These are phyloP conservation scores for Bryum argenteum DNA, from an alignment of 225 moss, liverwort and hornwort species.

Conservation along the genomic window DNA sequence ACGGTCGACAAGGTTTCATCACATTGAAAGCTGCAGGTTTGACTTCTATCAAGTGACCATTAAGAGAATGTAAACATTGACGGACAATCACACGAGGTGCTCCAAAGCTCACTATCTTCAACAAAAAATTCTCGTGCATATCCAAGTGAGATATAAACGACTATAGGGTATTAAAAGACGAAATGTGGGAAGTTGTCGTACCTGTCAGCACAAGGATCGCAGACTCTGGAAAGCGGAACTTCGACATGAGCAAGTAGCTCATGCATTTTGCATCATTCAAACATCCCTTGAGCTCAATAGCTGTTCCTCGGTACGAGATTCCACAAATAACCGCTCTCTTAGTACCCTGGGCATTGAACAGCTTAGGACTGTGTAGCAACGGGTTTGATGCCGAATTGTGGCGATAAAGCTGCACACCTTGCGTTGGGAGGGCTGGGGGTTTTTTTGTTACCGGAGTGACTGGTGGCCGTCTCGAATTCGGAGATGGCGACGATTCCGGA, in stretches of 20 bases:
- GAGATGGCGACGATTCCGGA: slow-evolving; percentile 15
- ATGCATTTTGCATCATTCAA: slow-evolving; percentile 96
- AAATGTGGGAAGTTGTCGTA: slow-evolving; percentile 32
- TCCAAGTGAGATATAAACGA: slow-evolving; percentile 4
- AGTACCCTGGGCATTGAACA: slow-evolving; percentile 78
- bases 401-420: slow-evolving; percentile 63
- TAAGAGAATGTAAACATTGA: not conserved
- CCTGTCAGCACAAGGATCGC: slow-evolving; percentile 91
- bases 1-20: slow-evolving; percentile 2
- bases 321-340: slow-evolving; percentile 90
- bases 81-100: slow-evolving; percentile 15
- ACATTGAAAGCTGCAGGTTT: slow-evolving; percentile 10
- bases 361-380: slow-evolving; percentile 65
- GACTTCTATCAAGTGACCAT: not conserved
- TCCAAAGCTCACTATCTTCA: slow-evolving; percentile 8
- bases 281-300: slow-evolving; percentile 90
- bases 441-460: slow-evolving; percentile 19
- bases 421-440: slow-evolving; percentile 40
- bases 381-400: slow-evolving; percentile 41
- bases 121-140: not conserved
- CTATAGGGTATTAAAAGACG: slow-evolving; percentile 5
- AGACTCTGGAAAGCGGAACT: slow-evolving; percentile 77
- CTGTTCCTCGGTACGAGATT: slow-evolving; percentile 72
- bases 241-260: slow-evolving; percentile 81
- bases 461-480: slow-evolving; percentile 32